Percentiles rank a stretch among this genome's conserved stretches.
These are phyloP conservation scores for Phytophthora sp. DNA, from an alignment of 352 stramenopile genomes.

Conservation along the genomic window DNA sequence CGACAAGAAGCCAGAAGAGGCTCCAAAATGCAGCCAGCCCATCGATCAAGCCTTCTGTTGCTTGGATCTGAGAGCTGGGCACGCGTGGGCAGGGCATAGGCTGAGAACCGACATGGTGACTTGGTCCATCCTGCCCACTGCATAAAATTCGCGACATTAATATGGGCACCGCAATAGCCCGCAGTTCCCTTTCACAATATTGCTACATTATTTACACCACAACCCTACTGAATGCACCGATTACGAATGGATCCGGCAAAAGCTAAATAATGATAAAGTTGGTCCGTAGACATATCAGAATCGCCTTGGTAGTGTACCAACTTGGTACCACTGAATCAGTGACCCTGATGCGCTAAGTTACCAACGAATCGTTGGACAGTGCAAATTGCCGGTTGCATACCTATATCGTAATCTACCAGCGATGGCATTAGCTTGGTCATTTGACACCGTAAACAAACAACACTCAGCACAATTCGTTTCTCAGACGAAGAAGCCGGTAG, in stretches of 20 bases:
- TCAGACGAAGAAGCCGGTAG: not conserved
- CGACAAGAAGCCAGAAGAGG: constrained; percentile 9
- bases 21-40: constrained; percentile 22
- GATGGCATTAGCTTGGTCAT: too few relatives aligned
- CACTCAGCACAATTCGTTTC: not conserved
- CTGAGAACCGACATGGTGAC: constrained; percentile 7
- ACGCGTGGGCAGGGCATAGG: constrained; percentile 1
- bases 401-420: too few relatives aligned
- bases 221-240: not conserved
- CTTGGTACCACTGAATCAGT: not conserved
- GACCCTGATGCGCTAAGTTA: too few relatives aligned
- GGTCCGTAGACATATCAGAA: not conserved
- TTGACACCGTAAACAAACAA: not conserved
- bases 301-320: not conserved
- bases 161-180: too few relatives aligned
- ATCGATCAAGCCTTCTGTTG: not conserved
- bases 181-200: too few relatives aligned
- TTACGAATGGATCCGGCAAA: not conserved
- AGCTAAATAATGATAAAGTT: not conserved
- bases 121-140: too few relatives aligned
- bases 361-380: too few relatives aligned
- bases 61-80: not conserved
- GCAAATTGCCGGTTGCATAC: too few relatives aligned
- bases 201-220: too few relatives aligned
- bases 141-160: too few relatives aligned